Base-by-base conservation (phyloP, 176 grass and related monocot genomes). In the Zoysia japonica region DNA sequence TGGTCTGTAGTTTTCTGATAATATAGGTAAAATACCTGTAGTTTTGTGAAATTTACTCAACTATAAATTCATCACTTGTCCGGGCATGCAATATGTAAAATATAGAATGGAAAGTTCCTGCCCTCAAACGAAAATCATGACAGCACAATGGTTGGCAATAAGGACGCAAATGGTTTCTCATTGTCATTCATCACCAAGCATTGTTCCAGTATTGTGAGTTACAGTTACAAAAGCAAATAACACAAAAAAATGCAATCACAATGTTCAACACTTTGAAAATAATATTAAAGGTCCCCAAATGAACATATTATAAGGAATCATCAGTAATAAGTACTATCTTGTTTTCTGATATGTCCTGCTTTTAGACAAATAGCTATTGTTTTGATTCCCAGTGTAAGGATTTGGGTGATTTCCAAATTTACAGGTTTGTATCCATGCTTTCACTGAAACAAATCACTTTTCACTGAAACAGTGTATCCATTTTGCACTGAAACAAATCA, bases 191-290 rank as follows among this genome's bases (percentile, higher is more conserved):
- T 28, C 52, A 12, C 0, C 3, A 13, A 42, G 15, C 11, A 9
- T 5, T 71, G n/a, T 78, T 4, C 0, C 19, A 71, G 67, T 38
- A 16, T 50, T 3, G 1, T 51, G 7, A 77, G 9, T 1, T 2
- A 28, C 28, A 28, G 28, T 28, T 55, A 82, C 71, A 16, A n/a
- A 67, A 73, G 5, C 4, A 39, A 73, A 66, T 77, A n/a, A 50
- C 17, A 47, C 28, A 28, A 28, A 42, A 17, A 11, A 14, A 73
- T 36, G 7, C 52, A 68, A 2, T 0, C 5, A 5, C 0, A 68
- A 67, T 12, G 0, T 60, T 45, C 44, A 15, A 4, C 35, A 61
- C 12, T 50, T 6, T 83, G 47, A 68, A 74, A 66, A 28, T 5
- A 39, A 46, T 6, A 11, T 40, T 38, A 4, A 35, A 16, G 4